Evolutionary conservation across 2,329 filamentous ascomycete species (phyloP).

Genomic region (Trichoderma atroviride): DNA sequence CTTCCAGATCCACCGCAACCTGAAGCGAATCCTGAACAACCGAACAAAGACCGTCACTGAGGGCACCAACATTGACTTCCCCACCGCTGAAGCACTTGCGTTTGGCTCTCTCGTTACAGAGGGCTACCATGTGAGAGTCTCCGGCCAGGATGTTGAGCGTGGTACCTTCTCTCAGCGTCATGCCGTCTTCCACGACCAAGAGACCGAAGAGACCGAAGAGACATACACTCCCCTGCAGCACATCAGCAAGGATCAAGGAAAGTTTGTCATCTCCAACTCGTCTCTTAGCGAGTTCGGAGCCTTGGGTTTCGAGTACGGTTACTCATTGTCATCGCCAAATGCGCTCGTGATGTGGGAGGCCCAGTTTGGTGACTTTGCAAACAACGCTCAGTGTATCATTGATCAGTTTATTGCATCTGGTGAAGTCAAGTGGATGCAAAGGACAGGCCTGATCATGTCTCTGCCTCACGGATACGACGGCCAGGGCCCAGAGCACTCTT

Average conservation of each 20-base stretch:
- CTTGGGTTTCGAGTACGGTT: slow-evolving; percentile 97
- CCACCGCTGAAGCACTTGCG: slow-evolving; percentile 92
- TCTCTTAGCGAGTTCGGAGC: slow-evolving; percentile 72
- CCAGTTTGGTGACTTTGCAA: slow-evolving; percentile 99
- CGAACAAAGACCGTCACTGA: slow-evolving; percentile 90
- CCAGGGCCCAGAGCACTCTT: slow-evolving; percentile 97
- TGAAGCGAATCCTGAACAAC: slow-evolving; percentile 91
- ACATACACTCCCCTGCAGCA: slow-evolving; percentile 93
- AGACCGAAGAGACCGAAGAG: slow-evolving; percentile 87
- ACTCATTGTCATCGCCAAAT: slow-evolving; percentile 94
- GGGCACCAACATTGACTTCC: slow-evolving; percentile 95
- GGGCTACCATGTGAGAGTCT: slow-evolving; percentile 95
- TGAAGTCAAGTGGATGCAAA: slow-evolving; percentile 98
- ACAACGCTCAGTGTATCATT: slow-evolving; percentile 98
- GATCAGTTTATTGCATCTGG: slow-evolving; percentile 98
- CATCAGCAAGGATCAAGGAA: slow-evolving; percentile 86
- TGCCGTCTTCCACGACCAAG: slow-evolving; percentile 96
- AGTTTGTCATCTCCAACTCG: slow-evolving; percentile 96
- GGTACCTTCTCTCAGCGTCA: slow-evolving; percentile 99
- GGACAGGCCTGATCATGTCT: slow-evolving; percentile 93
- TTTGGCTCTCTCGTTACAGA: slow-evolving; percentile 90
- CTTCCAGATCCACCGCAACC: slow-evolving; percentile 89
- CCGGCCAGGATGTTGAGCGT: slow-evolving; percentile 98
- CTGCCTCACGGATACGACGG: slow-evolving; percentile 97
- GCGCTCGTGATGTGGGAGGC: slow-evolving; percentile 99